Evolutionary conservation across 371 early-diverging fungal species (phyloP).

Genomic region (Mucor lusitanicus): DNA sequence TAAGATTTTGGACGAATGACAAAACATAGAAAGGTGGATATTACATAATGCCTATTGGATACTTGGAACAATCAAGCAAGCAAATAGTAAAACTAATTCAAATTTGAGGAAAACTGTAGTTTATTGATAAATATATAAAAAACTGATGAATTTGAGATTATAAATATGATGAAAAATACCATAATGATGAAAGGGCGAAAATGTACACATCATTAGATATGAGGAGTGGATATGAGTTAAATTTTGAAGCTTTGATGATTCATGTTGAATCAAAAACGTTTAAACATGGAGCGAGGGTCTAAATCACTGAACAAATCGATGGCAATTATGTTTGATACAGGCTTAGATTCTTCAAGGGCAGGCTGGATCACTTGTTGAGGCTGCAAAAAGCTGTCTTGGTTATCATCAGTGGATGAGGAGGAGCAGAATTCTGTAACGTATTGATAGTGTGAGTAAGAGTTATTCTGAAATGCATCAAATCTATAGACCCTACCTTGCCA

Average conservation of each 20-base stretch:
- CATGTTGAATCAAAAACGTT: slow-evolving; percentile 3
- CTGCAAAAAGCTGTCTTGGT: not conserved
- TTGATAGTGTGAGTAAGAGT: not conserved
- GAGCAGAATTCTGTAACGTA: slow-evolving; percentile 16
- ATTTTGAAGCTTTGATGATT: not conserved
- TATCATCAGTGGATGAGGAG: slow-evolving; percentile 15
- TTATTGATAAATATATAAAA: not conserved
- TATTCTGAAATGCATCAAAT: not conserved
- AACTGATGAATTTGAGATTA: not conserved
- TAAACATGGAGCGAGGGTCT: slow-evolving; percentile 17
- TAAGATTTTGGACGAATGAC: too few species aligned
- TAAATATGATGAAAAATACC: not conserved
- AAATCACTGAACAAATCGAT: slow-evolving; percentile 15
- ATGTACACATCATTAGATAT: not conserved
- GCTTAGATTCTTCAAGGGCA: not conserved
- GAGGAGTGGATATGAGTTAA: not conserved
- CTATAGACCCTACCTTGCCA: slow-evolving; percentile 20
- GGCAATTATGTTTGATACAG: not conserved
- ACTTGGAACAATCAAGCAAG: too few species aligned
- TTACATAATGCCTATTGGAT: too few species aligned
- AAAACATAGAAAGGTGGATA: too few species aligned
- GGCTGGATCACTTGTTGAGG: slow-evolving; percentile 7
- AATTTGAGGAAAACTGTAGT: not conserved
- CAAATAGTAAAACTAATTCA: too few species aligned
- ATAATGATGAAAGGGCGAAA: not conserved